Evolutionary conservation across 225 moss, liverwort and hornwort species (phyloP), one percentile per base, ranked within the genome.

Genomic region (Sphagnum tenellum): DNA sequence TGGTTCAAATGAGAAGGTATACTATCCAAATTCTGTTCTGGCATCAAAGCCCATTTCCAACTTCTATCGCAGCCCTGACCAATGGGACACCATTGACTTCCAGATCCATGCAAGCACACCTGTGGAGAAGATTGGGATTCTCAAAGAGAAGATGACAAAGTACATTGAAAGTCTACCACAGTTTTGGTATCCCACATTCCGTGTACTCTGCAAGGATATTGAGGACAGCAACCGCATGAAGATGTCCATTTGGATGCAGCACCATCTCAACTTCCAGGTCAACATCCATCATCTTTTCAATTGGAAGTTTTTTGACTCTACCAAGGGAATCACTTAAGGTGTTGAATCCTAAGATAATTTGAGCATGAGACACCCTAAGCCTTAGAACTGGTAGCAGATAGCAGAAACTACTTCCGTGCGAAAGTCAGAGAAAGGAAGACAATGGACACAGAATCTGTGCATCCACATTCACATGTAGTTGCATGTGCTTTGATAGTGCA

Each of bases 211-310:
- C 81, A 98, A 98, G 76, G 98, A 98, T 69, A 89, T 98, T 62
- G 92, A 93, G 62, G 98, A 98, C 66, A 90, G 88, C 76, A 98
- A 88, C 50, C 78, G 83, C 71, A 98, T 98, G 98, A 90, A 83
- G 72, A 98, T 98, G 98, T 90, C 98, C 11, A 62, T 98, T 5
- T 98, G 98, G 98, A 85, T 93, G 81, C 93, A 98, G 63, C 98
- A 98, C 75, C 92, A 92, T 69, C 81, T 98, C 59, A 98, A 98
- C 75, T 98, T 80, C 70, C 98, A 98, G 90, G 96, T 98, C 61
- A 8, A 29, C 29, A 29, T 29, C 29, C 29, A 29, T 29, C 29
- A 29, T 29, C 29, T 29, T 29, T 29, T 29, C 29, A 29, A 29
- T 29, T 29, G 29, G 29, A 29, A 29, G 0, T 29, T 29, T 29